Conservation (phyloP, 2,329 filamentous ascomycete species). For the Diaporthe destruens region DNA sequence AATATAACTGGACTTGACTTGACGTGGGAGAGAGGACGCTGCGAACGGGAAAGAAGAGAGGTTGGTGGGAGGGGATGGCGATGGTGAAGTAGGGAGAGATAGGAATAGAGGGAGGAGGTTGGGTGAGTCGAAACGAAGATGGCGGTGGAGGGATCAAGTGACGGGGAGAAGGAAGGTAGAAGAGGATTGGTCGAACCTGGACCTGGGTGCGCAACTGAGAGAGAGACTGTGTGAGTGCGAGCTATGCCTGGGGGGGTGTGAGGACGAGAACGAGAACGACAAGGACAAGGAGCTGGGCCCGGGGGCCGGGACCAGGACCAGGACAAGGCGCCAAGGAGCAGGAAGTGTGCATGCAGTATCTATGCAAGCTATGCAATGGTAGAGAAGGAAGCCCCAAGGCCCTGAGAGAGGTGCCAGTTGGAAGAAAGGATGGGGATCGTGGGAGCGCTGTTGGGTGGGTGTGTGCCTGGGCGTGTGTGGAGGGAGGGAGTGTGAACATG, state of each 20-base stretch:
- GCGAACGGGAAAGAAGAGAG: conserved; percentile 40
- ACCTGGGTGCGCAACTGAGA: conserved; percentile 25
- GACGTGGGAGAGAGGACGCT: conserved; percentile 35
- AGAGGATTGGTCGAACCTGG: conserved; percentile 41
- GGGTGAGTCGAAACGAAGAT: conserved; percentile 40
- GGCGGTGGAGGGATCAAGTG: conserved; percentile 42
- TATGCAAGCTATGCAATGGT: conserved; percentile 39
- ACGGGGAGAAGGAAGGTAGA: conserved; percentile 42
- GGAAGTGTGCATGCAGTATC: conserved; percentile 14
- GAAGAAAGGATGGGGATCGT: conserved; percentile 10
- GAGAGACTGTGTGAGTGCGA: conserved; percentile 20
- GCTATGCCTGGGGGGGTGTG: conserved; percentile 17
- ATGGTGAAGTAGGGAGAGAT: conserved; percentile 40
- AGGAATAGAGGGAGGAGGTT: conserved; percentile 38
- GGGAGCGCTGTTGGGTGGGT: neutral
- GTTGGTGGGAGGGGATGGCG: conserved; percentile 26
- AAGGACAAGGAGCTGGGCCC: conserved; percentile 31
- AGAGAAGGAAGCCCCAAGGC: neutral
- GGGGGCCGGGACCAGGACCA: conserved; percentile 25
- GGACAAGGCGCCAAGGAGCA: conserved; percentile 31
- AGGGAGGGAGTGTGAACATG: neutral
- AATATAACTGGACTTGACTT: conserved; percentile 34
- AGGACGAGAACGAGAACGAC: conserved; percentile 30
- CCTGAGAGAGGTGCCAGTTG: conserved; percentile 2
- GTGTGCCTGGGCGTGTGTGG: neutral